These are phyloP conservation scores for Cyanodermella asteris DNA, from an alignment of 2,329 filamentous ascomycete genomes.

Conservation along the genomic window DNA sequence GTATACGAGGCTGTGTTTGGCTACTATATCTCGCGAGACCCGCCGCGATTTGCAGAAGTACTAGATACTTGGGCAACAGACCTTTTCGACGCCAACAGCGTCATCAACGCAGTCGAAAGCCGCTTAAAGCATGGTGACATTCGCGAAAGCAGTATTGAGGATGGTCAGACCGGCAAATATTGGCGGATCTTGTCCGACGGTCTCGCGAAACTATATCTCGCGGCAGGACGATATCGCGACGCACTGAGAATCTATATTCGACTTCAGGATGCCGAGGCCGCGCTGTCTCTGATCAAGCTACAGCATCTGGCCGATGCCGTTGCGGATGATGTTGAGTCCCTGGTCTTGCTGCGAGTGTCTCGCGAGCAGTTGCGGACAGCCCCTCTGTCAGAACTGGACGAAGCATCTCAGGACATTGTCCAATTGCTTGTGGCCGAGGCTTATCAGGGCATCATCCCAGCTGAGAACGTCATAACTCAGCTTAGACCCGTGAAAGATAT, in stretches of 20 bases:
- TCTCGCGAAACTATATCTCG: constrained; percentile 65
- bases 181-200: constrained; percentile 81
- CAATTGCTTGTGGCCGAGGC: constrained; percentile 76
- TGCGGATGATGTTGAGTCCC: constrained; percentile 69
- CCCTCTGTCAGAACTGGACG: constrained; percentile 48
- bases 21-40: constrained; percentile 67
- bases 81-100: constrained; percentile 55
- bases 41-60: constrained; percentile 52
- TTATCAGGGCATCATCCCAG: constrained; percentile 64
- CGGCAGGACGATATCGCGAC: constrained; percentile 58
- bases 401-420: constrained; percentile 63
- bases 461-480: constrained; percentile 57
- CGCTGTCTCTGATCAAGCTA: constrained; percentile 67
- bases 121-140: constrained; percentile 59
- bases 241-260: constrained; percentile 76
- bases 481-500: constrained; percentile 48
- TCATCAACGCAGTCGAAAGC: constrained; percentile 60
- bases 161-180: constrained; percentile 50
- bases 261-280: constrained; percentile 76
- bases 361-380: constrained; percentile 45
- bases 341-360: constrained; percentile 70
- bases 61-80: constrained; percentile 69
- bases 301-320: constrained; percentile 80
- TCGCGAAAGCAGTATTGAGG: constrained; percentile 52
- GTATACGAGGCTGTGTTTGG: constrained; percentile 79